Evolutionary conservation across 1,284 basidiomycete genomes (phyloP).

Genomic region (Heliocybe sulcata): DNA sequence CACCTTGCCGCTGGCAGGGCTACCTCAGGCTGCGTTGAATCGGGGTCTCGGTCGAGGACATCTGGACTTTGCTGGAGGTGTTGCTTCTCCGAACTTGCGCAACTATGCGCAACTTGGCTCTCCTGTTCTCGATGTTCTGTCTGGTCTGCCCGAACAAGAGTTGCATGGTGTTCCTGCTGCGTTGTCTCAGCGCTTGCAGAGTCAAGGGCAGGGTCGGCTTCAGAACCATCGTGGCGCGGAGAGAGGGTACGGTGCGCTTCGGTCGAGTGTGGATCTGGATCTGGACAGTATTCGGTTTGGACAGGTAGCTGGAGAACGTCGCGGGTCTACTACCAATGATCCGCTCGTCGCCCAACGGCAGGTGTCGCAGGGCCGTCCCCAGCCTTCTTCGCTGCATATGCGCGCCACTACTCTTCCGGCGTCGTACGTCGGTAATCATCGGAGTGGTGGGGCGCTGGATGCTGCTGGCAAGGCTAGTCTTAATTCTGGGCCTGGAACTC

Average conservation of each 20-base stretch:
- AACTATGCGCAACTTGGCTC: neutral
- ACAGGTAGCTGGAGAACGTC: neutral
- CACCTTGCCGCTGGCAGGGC: neutral
- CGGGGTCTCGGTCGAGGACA: neutral
- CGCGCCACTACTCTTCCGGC: neutral
- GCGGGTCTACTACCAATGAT: neutral
- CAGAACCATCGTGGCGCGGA: neutral
- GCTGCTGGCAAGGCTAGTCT: neutral
- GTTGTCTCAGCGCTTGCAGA: neutral
- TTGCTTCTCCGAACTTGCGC: neutral
- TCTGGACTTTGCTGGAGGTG: neutral
- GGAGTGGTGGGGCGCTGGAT: neutral
- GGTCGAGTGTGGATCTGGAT: neutral
- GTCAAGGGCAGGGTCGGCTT: neutral
- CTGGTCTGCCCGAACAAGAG: neutral
- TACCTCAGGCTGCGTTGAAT: neutral
- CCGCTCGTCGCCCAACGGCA: neutral
- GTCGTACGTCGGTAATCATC: neutral
- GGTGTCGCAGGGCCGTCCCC: neutral
- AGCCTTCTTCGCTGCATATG: neutral
- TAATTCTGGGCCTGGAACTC: neutral
- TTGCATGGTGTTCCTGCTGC: neutral
- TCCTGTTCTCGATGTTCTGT: neutral
- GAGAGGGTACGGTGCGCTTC: neutral
- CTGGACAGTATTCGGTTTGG: neutral